Base-by-base conservation (phyloP, 768 basidiomycete species). In the Paxillus involutus region DNA sequence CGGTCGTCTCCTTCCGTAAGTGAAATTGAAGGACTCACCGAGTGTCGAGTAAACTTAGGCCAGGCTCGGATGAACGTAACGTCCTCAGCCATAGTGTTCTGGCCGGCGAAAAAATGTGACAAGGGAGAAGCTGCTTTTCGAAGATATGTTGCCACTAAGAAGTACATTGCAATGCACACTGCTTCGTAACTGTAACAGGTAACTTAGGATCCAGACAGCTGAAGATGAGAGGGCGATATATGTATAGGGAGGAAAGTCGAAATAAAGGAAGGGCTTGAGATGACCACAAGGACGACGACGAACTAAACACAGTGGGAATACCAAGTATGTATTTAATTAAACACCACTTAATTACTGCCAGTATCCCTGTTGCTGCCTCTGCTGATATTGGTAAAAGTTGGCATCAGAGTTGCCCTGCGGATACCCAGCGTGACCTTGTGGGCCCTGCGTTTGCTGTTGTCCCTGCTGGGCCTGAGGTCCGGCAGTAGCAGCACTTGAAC, bases 351-450 rank as follows among this genome's bases (percentile, higher is more conserved):
- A 63, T 61, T 51, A 77, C 68, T 78, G 75, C 76, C 78, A 78
- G 63, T 80, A 80, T 68, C 77, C 84, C 70, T 85, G 81, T 63
- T 81, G 82, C 64, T 81, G 85, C 66, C 84, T 75, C 21, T 78
- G 77, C 68, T 85, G 87, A 66, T 89, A 89, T 58, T 82, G 80
- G 66, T 91, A 90, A 66, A 88, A 91, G 61, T 73, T 79, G 13
- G 74, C 83, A 44, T 89, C 86, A 47, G 78, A 84, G 46, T 76
- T 81, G 41, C 80, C 82, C 62, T 71, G 70, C 41, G 79, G 78
- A 53, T 81, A 82, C 3, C 78, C 78, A 8, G 75, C 77, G 60
- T 79, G 80, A 0, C 73, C 77, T 46, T 70, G 67, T 21, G 67
- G 67, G 3, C 59, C 68, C 39, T 69, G 67, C 17, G 60, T 51